These are phyloP conservation scores for Elsinoe perseae DNA, from an alignment of 2,329 filamentous ascomycete species.

Conservation along the genomic window DNA sequence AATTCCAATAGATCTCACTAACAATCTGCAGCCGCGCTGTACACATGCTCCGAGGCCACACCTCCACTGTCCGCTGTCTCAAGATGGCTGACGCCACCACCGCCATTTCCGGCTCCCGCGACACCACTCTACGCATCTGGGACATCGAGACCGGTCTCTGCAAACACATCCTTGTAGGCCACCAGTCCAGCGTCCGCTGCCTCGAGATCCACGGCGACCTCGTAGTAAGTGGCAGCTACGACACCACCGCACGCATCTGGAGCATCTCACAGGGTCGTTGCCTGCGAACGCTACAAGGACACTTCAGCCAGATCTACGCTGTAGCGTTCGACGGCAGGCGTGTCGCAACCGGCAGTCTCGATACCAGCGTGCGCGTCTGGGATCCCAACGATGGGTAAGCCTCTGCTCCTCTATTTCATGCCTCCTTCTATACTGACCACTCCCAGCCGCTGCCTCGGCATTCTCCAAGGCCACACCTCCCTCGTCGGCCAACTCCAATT, in stretches of 20 bases:
- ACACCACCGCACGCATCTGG: slow-evolving; percentile 95
- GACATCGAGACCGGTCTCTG: slow-evolving; percentile 83
- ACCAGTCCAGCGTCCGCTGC: slow-evolving; percentile 91
- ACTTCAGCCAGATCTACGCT: slow-evolving; percentile 98
- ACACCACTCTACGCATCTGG: slow-evolving; percentile 93
- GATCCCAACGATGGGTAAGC: slow-evolving; percentile 77
- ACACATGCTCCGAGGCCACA: slow-evolving; percentile 85
- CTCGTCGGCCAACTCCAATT: slow-evolving; percentile 95
- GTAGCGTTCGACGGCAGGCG: slow-evolving; percentile 93
- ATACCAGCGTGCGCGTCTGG: slow-evolving; percentile 96
- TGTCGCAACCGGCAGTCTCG: slow-evolving; percentile 89
- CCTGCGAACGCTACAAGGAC: slow-evolving; percentile 78
- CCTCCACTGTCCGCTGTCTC: slow-evolving; percentile 88
- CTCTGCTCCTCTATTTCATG: slow-evolving; percentile 14
- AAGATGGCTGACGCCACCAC: slow-evolving; percentile 96
- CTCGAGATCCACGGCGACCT: slow-evolving; percentile 93
- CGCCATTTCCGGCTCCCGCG: slow-evolving; percentile 90
- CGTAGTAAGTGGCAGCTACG: slow-evolving; percentile 96
- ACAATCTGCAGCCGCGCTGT: slow-evolving; percentile 53
- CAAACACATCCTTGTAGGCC: slow-evolving; percentile 83
- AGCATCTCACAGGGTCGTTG: slow-evolving; percentile 94
- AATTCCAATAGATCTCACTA: background rate
- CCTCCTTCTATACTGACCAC: slow-evolving; percentile 16
- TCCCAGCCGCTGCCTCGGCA: slow-evolving; percentile 50
- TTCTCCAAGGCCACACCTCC: slow-evolving; percentile 93